A percentile compares a stretch with the other conserved stretches of the same genome.
Evolutionary conservation across 1,284 basidiomycete genomes (phyloP).

Genomic region (Salmacisia buchloeana): DNA sequence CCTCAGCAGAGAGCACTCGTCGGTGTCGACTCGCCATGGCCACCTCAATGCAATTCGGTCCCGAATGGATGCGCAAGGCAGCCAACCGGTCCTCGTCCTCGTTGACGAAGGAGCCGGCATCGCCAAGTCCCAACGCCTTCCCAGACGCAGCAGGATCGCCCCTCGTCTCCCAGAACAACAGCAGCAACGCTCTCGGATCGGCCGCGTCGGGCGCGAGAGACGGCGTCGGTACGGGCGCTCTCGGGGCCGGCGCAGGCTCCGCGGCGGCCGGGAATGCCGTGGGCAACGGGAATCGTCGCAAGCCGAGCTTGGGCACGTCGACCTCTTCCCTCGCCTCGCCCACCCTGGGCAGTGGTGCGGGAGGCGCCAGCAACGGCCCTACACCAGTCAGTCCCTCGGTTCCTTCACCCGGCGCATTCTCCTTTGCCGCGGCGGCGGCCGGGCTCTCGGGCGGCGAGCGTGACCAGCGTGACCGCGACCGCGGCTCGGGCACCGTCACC

Average conservation of each 20-base stretch:
- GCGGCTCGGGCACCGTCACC: conserved; percentile 1
- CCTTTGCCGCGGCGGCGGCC: conserved; percentile 37
- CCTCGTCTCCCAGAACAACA: conserved; percentile 5
- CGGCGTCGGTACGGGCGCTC: neutral
- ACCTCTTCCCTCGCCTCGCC: neutral
- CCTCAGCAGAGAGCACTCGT: conserved; percentile 7
- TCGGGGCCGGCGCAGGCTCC: neutral
- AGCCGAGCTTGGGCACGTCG: neutral
- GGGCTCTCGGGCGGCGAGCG: conserved; percentile 11
- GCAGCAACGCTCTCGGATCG: conserved; percentile 17
- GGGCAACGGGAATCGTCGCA: conserved; percentile 2
- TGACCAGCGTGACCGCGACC: conserved; percentile 3
- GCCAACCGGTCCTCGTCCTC: conserved; percentile 13
- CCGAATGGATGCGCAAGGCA: conserved; percentile 47
- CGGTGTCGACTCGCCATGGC: conserved; percentile 22
- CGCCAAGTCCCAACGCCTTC: conserved; percentile 4
- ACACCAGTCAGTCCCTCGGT: conserved; percentile 19
- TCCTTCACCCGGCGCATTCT: conserved; percentile 36
- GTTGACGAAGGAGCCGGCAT: conserved; percentile 5
- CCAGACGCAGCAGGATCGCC: conserved; percentile 8
- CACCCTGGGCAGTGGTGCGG: neutral
- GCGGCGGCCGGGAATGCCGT: no score
- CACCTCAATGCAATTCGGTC: conserved; percentile 45
- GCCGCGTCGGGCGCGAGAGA: no score
- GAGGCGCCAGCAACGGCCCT: neutral